Base-by-base conservation (phyloP, 495 filamentous ascomycete species). In the Talaromyces thailandensis region DNA sequence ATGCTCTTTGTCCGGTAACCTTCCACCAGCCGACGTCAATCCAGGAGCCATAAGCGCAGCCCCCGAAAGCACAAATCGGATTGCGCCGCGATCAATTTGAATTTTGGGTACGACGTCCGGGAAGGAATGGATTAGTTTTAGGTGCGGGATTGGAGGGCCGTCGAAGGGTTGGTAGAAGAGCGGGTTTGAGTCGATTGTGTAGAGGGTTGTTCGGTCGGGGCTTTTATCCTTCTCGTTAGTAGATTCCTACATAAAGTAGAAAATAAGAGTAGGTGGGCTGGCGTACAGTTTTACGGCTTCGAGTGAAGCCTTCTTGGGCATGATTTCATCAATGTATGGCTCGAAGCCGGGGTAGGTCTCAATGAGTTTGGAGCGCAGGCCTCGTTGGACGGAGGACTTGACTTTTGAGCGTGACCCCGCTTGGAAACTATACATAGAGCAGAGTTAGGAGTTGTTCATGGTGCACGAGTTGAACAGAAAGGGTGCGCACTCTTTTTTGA, bases 41-140 rank as follows among this genome's bases (percentile, higher is more conserved):
- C 94, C 94, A 0, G 94, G 94, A 12, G 89, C 92, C 94, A 98
- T 98, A 50, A 98, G 85, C 60, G 93, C 88, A 0, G 94, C 94
- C 24, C 94, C 94, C 2, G 85, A 87, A 1, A 98, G 82, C 29
- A 98, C 93, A 76, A 98, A 98, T 62, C 95, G 91, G 73, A 98
- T 97, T 0, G 95, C 94, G 58, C 94, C 94, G 56, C 94, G 86
- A 74, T 98, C 93, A 69, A 96, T 92, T 32, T 80, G 78, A 62
- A 83, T 73, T n/a, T 72, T 79, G 6, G 77, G 74, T 37, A 82
- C 66, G 40, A 75, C 78, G 57, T 71, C 64, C 1, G 81, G 80
- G 64, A 76, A 81, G 58, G 82, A 76, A 75, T 93, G 91, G 28
- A 93, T 81, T 62, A 93, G 83, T 16, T 78, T 77, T 2, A 94